These are phyloP conservation scores for Saccharum hybrid DNA, from an alignment of 202 grass and related monocot species.

Conservation along the genomic window DNA sequence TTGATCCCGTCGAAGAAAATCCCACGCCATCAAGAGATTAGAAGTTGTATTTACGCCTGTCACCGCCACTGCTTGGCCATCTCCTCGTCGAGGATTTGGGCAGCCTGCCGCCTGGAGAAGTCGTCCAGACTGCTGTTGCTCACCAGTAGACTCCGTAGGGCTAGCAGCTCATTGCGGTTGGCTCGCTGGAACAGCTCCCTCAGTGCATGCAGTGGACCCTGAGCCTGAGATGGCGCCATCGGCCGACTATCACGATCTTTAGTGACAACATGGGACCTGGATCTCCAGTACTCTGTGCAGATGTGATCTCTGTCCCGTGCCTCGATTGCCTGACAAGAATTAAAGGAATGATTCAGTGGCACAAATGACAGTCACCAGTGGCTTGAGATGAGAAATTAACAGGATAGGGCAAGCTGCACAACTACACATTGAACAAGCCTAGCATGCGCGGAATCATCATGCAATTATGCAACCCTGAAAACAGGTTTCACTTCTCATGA, in stretches of 20 bases:
- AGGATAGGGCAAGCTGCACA: background rate
- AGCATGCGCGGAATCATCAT: background rate
- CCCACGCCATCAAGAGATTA: conserved; percentile 29
- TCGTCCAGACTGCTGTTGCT: conserved; percentile 36
- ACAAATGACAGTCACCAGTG: conserved; percentile 14
- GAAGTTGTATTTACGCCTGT: conserved; percentile 39
- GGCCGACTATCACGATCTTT: conserved; percentile 27
- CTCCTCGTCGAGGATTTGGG: conserved; percentile 59
- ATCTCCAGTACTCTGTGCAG: conserved; percentile 82
- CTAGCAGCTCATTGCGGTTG: conserved; percentile 58
- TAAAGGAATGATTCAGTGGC: conserved; percentile 13
- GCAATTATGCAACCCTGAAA: conserved; percentile 22
- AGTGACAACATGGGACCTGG: conserved; percentile 42
- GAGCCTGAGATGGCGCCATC: conserved; percentile 47
- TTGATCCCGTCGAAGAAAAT: conserved; percentile 39
- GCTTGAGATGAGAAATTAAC: conserved; percentile 15
- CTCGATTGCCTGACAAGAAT: conserved; percentile 63
- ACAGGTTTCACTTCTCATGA: conserved; percentile 13
- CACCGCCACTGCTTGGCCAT: conserved; percentile 47
- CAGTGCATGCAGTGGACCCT: conserved; percentile 44
- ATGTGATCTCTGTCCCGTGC: conserved; percentile 54
- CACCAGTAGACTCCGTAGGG: conserved; percentile 56
- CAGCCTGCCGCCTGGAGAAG: conserved; percentile 51
- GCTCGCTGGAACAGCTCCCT: conserved; percentile 79
- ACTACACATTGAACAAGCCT: background rate